Conservation (phyloP, 2,329 filamentous ascomycete species). For the Alternaria sp. region DNA sequence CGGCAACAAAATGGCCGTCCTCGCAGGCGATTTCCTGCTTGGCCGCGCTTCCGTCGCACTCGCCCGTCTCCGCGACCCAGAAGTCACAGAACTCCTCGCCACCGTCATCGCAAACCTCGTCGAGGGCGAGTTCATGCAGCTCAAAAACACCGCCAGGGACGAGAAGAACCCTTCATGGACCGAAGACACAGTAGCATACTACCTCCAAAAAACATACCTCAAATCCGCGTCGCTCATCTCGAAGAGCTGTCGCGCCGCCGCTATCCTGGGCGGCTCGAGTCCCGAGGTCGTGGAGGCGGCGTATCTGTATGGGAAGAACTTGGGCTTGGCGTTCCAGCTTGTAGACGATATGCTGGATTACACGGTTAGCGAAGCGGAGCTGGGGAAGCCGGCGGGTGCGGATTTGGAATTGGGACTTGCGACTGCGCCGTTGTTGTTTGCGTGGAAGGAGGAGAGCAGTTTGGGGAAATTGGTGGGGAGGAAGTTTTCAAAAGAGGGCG, state of each 20-base stretch:
- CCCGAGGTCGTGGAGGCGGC: conserved; percentile 85
- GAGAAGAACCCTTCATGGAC: conserved; percentile 92
- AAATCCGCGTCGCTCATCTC: conserved; percentile 96
- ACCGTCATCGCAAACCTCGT: conserved; percentile 98
- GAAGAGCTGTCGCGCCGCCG: conserved; percentile 91
- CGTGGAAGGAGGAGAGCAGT: conserved; percentile 88
- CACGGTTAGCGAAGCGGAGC: conserved; percentile 79
- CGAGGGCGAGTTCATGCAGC: conserved; percentile 99
- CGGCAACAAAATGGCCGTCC: conserved; percentile 98
- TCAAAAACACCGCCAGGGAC: conserved; percentile 92
- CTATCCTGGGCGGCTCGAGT: conserved; percentile 80
- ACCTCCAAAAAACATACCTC: conserved; percentile 96
- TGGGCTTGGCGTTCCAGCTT: conserved; percentile 94
- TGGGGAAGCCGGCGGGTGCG: conserved; percentile 94
- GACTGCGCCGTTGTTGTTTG: conserved; percentile 92
- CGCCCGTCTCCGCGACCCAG: conserved; percentile 86
- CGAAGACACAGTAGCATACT: conserved; percentile 89
- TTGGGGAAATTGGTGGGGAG: conserved; percentile 87
- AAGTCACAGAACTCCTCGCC: conserved; percentile 91
- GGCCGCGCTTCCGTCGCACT: conserved; percentile 92
- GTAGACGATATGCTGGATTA: conserved; percentile 99
- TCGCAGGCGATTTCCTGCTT: conserved; percentile 95
- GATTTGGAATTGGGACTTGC: conserved; percentile 92
- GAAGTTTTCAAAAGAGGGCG: conserved; percentile 84
- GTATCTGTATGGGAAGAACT: conserved; percentile 89